Evolutionary conservation across 345 rosid genomes (phyloP).

Genomic region (Pugionium dolabratum): DNA sequence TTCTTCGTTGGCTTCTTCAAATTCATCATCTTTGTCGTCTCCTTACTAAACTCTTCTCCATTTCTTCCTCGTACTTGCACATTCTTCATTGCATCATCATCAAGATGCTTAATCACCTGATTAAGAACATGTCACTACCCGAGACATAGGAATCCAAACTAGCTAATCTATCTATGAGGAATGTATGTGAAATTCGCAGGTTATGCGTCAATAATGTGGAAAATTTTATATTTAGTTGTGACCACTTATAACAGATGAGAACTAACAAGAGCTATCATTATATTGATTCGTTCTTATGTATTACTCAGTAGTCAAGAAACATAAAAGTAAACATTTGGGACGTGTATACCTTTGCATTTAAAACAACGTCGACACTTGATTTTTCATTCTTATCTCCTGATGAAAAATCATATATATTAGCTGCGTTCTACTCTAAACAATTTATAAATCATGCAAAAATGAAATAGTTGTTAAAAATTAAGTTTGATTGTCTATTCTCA

Average conservation of each 20-base stretch:
- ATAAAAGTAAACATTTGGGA: neutral
- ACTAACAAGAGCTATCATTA: neutral
- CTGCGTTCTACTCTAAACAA: neutral
- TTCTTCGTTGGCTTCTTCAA: constrained; percentile 25
- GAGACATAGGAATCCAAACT: neutral
- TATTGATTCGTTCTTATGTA: constrained; percentile 1
- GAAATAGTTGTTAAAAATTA: neutral
- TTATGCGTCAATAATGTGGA: neutral
- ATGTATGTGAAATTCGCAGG: neutral
- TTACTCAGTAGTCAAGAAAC: constrained; percentile 3
- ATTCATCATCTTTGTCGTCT: constrained; percentile 23
- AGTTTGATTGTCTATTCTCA: neutral
- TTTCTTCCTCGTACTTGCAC: constrained; percentile 5
- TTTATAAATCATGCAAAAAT: constrained; percentile 13
- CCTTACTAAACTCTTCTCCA: constrained; percentile 19
- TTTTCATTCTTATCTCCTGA: constrained; percentile 30
- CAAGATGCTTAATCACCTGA: constrained; percentile 19
- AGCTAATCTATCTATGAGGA: neutral
- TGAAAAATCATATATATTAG: constrained; percentile 10
- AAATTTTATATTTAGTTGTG: neutral
- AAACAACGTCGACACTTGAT: constrained; percentile 21
- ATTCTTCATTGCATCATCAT: constrained; percentile 24
- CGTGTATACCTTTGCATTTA: constrained; percentile 33
- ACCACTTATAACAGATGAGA: neutral
- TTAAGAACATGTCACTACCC: neutral